phyloP scores from a whole-genome alignment of 2,329 filamentous ascomycete species.

The Gremmenia infestans region DNA sequence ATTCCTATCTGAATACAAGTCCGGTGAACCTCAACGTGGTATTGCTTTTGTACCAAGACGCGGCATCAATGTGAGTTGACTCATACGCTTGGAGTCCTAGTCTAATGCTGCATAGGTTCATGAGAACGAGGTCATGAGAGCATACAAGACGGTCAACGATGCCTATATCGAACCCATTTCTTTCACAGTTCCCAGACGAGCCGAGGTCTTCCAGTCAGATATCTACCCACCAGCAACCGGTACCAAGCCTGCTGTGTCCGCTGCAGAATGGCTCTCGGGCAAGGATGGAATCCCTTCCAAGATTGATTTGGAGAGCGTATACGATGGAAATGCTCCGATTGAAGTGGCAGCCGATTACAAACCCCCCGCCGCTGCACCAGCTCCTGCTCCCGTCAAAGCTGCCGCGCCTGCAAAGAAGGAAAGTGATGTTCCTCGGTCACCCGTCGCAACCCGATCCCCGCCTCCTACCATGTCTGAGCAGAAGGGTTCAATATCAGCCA shows the following conservation, averaged over 20 bases:
- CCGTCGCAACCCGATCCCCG: conserved; percentile 41
- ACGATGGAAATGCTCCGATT: conserved; percentile 75
- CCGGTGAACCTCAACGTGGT: conserved; percentile 88
- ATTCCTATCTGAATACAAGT: conserved; percentile 95
- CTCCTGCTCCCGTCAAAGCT: conserved; percentile 39
- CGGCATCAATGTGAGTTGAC: conserved; percentile 70
- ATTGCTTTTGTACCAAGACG: conserved; percentile 92
- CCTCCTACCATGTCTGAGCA: conserved; percentile 76
- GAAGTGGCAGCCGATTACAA: conserved; percentile 71
- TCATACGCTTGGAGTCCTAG: not conserved
- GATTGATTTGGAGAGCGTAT: conserved; percentile 89
- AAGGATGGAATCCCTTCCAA: conserved; percentile 82
- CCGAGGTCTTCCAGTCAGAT: conserved; percentile 93
- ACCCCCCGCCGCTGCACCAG: conserved; percentile 43
- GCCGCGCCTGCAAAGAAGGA: conserved; percentile 46
- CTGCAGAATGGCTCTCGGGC: conserved; percentile 79
- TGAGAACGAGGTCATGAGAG: conserved; percentile 93
- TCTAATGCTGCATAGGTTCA: conserved; percentile 55
- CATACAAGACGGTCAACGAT: conserved; percentile 96
- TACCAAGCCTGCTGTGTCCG: conserved; percentile 71
- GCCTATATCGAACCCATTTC: conserved; percentile 92
- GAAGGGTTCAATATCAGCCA: conserved; percentile 77
- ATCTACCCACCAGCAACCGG: conserved; percentile 88
- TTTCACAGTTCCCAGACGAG: conserved; percentile 90
- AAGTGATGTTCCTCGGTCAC: conserved; percentile 38